Percentiles rank a stretch among this genome's conserved stretches.
These are phyloP conservation scores for Didymella glomerata DNA, from an alignment of 2,329 filamentous ascomycete genomes.

Conservation along the genomic window DNA sequence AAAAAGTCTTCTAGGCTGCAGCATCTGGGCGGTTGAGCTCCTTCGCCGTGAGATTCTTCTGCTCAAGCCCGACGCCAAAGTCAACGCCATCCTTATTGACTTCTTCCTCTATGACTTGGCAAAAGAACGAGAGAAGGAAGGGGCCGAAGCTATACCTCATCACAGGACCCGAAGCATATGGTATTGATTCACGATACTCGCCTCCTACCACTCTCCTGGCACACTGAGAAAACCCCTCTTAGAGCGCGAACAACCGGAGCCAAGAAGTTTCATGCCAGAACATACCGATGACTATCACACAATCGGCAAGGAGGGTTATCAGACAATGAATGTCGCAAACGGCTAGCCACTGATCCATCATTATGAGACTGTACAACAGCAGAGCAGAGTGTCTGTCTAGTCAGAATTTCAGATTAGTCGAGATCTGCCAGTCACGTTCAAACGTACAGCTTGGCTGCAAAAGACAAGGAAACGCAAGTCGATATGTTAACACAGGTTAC, in stretches of 20 bases:
- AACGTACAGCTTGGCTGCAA: neutral
- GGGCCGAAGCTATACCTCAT: constrained; percentile 68
- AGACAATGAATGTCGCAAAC: neutral
- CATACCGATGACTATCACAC: neutral
- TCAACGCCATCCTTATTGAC: constrained; percentile 93
- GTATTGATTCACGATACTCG: constrained; percentile 66
- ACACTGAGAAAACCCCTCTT: too few relatives aligned
- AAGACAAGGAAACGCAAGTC: too few relatives aligned
- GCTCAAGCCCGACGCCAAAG: constrained; percentile 71
- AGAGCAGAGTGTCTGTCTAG: neutral
- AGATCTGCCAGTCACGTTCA: neutral
- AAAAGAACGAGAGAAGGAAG: constrained; percentile 76
- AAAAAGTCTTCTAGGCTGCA: constrained; percentile 69
- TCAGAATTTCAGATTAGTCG: neutral
- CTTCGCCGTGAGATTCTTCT: constrained; percentile 81
- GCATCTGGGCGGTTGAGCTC: constrained; percentile 95
- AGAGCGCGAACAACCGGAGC: neutral
- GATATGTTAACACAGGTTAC: too few relatives aligned
- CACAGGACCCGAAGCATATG: constrained; percentile 93
- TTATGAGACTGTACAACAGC: neutral
- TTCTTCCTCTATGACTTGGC: constrained; percentile 97
- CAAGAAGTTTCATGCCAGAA: too few relatives aligned
- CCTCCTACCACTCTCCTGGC: neutral
- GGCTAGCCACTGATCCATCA: neutral
- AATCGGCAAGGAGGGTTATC: neutral